Evolutionary conservation across 23 red algal species (phyloP).

Genomic region (Cyanidium caldarium): DNA sequence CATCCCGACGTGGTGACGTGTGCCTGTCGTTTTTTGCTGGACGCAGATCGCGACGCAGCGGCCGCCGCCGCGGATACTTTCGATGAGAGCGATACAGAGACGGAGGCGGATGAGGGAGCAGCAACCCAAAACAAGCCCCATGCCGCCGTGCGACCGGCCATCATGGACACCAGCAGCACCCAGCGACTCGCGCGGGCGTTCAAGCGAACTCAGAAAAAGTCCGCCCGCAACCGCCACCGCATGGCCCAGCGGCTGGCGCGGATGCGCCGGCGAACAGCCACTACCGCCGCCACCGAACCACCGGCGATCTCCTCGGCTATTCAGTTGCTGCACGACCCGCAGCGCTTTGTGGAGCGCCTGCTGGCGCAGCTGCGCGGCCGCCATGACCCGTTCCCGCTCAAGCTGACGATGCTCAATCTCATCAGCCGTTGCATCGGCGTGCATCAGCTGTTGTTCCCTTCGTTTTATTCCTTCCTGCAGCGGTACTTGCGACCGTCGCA

Average conservation of each 20-base stretch:
- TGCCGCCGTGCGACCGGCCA: slow-evolving; percentile 25
- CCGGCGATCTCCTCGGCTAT: slow-evolving; percentile 22
- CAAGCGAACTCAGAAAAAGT: slow-evolving; percentile 42
- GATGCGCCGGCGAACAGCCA: background rate
- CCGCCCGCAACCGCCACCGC: slow-evolving; percentile 20
- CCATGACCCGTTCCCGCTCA: slow-evolving; percentile 55
- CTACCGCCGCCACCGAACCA: background rate
- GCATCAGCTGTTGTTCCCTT: background rate
- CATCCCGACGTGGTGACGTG: slow-evolving; percentile 24
- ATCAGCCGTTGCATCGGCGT: background rate
- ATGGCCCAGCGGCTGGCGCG: slow-evolving; percentile 3
- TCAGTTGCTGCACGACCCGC: slow-evolving; percentile 52
- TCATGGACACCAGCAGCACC: slow-evolving; percentile 26
- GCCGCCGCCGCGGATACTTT: background rate
- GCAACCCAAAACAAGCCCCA: background rate
- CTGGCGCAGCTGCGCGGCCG: slow-evolving; percentile 40
- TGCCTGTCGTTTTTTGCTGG: slow-evolving; percentile 65
- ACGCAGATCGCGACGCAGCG: slow-evolving; percentile 22
- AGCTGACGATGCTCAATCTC: slow-evolving; percentile 1
- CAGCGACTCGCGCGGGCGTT: slow-evolving; percentile 21
- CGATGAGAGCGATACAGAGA: slow-evolving; percentile 21
- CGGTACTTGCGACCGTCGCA: slow-evolving; percentile 79
- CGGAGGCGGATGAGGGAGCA: slow-evolving; percentile 13
- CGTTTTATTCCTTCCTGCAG: slow-evolving; percentile 45
- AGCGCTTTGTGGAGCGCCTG: slow-evolving; percentile 57